Conservation (phyloP, 2,329 filamentous ascomycete genomes). For the Alternaria viburni region DNA sequence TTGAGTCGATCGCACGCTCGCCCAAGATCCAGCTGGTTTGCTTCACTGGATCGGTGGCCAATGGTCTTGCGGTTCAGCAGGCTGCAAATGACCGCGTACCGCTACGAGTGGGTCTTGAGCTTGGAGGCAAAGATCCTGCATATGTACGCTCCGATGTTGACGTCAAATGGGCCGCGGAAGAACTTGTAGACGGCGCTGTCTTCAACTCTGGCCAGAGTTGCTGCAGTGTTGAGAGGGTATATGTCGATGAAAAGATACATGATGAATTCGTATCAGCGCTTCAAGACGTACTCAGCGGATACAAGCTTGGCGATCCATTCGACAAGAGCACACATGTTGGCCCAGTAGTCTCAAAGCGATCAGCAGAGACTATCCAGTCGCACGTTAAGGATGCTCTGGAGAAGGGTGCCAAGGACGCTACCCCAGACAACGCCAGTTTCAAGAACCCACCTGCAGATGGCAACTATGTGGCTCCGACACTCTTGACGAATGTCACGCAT, state of each 20-base stretch:
- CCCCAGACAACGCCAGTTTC: conserved; percentile 82
- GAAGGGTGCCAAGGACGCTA: conserved; percentile 83
- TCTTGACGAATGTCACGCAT: conserved; percentile 81
- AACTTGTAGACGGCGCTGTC: conserved; percentile 93
- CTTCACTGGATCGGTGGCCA: conserved; percentile 92
- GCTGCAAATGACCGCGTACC: conserved; percentile 80
- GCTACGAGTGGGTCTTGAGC: conserved; percentile 84
- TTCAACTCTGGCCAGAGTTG: conserved; percentile 99
- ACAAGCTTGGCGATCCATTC: conserved; percentile 87
- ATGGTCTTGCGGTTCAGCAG: conserved; percentile 83
- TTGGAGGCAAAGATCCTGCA: conserved; percentile 93
- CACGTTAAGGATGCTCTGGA: conserved; percentile 83
- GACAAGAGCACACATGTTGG: conserved; percentile 81
- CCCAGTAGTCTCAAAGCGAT: conserved; percentile 83
- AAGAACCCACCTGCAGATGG: conserved; percentile 73
- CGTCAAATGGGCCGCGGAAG: conserved; percentile 85
- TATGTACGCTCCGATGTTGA: conserved; percentile 89
- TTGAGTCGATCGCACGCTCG: conserved; percentile 79
- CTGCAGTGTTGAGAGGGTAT: conserved; percentile 90
- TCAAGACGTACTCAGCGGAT: conserved; percentile 77
- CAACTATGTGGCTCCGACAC: conserved; percentile 86
- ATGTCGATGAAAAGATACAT: conserved; percentile 84
- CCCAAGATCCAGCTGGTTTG: conserved; percentile 81
- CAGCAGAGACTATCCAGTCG: conserved; percentile 75
- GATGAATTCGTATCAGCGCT: conserved; percentile 80